A percentile compares a stretch with the other conserved stretches of the same genome.
Conservation (phyloP, 2,329 filamentous ascomycete species). For the Trichoderma brevicompactum region DNA sequence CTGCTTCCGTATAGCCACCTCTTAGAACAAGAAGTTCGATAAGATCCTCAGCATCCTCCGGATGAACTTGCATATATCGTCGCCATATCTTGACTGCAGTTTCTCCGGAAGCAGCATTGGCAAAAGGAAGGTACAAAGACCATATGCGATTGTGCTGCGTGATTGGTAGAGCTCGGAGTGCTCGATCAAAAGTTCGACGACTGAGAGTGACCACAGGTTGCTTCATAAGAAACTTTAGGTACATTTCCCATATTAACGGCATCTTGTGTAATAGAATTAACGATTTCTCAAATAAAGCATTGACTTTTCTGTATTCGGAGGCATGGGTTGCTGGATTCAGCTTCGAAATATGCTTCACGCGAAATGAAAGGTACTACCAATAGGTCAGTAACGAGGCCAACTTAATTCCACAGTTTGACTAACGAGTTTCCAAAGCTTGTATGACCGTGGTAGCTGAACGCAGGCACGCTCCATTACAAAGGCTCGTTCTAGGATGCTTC, state of each 20-base stretch:
- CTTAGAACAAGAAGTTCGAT: slow-evolving; percentile 85
- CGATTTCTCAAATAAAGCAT: slow-evolving; percentile 89
- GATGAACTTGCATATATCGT: slow-evolving; percentile 95
- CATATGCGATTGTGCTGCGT: slow-evolving; percentile 97
- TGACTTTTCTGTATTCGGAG: slow-evolving; percentile 88
- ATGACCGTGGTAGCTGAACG: slow-evolving; percentile 85
- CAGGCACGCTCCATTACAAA: slow-evolving; percentile 89
- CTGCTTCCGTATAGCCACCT: slow-evolving; percentile 86
- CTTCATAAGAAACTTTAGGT: slow-evolving; percentile 84
- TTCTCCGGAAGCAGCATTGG: slow-evolving; percentile 84
- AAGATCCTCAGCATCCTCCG: slow-evolving; percentile 93
- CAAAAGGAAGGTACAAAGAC: slow-evolving; percentile 88
- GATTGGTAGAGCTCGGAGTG: slow-evolving; percentile 85
- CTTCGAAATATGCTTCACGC: slow-evolving; percentile 77
- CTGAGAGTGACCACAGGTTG: slow-evolving; percentile 91
- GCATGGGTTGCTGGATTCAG: slow-evolving; percentile 82
- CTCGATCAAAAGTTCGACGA: slow-evolving; percentile 87
- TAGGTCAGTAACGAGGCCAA: slow-evolving; percentile 22
- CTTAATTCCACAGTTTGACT: slow-evolving; percentile 16
- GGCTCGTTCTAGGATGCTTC: slow-evolving; percentile 82
- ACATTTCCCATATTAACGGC: slow-evolving; percentile 98
- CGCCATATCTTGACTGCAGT: slow-evolving; percentile 94
- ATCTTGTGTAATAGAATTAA: slow-evolving; percentile 97
- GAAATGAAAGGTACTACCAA: slow-evolving; percentile 77
- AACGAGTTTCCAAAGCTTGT: slow-evolving; percentile 98